A percentile compares a stretch with the other conserved stretches of the same genome.
Evolutionary conservation across 441 rosid species (phyloP).

Genomic region (Gossypium laxum): DNA sequence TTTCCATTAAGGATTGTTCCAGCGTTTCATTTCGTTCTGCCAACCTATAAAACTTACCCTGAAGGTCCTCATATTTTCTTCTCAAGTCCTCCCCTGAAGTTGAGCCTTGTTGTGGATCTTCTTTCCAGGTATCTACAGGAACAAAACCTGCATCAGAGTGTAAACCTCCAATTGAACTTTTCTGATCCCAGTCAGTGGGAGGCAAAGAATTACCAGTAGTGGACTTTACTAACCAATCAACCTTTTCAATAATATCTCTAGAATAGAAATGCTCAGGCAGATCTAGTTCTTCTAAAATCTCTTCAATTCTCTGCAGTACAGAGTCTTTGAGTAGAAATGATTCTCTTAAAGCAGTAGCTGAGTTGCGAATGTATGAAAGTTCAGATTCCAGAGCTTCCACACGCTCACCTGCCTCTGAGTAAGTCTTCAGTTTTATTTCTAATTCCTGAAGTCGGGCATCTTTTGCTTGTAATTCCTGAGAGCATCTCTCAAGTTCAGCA

Average conservation of each 20-base stretch:
- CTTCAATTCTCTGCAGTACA: conserved; percentile 89
- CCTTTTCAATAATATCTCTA: conserved; percentile 82
- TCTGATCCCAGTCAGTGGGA: conserved; percentile 71
- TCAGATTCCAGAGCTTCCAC: conserved; percentile 96
- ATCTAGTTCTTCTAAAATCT: conserved; percentile 88
- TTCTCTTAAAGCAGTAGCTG: conserved; percentile 94
- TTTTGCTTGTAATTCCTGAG: conserved; percentile 71
- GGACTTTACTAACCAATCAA: conserved; percentile 92
- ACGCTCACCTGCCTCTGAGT: conserved; percentile 89
- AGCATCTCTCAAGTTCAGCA: conserved; percentile 68
- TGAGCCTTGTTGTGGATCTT: conserved; percentile 53
- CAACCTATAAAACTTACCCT: conserved; percentile 82
- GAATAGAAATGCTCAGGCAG: conserved; percentile 89
- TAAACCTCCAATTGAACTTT: conserved; percentile 62
- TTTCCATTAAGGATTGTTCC: conserved; percentile 91
- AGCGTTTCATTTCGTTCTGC: conserved; percentile 99
- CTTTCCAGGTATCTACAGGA: conserved; percentile 72
- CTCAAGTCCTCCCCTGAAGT: conserved; percentile 66
- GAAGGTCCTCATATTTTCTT: conserved; percentile 86
- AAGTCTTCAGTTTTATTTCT: conserved; percentile 66
- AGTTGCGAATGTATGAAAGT: conserved; percentile 95
- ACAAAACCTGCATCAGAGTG: conserved; percentile 58
- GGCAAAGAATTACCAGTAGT: conserved; percentile 51
- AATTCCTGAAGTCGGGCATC: conserved; percentile 62
- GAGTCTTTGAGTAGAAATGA: conserved; percentile 98